Conservation (phyloP, 2,329 filamentous ascomycete genomes). For the Endothia cerciana region DNA sequence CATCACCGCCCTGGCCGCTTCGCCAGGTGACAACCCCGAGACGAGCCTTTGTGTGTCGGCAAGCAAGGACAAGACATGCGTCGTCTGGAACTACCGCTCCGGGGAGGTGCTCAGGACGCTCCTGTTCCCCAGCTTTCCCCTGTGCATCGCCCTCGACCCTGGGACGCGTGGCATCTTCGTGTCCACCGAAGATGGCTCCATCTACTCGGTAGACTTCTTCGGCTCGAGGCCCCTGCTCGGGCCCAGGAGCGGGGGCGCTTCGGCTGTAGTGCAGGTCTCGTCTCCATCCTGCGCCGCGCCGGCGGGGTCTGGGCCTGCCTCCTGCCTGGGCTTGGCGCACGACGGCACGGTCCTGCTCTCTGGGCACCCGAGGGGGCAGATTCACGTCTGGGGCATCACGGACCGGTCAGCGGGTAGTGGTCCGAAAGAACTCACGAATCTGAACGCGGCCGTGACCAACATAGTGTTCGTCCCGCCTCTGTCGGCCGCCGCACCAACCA, state of each 20-base stretch:
- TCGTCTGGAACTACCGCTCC: constrained; percentile 90
- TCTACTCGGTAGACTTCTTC: constrained; percentile 79
- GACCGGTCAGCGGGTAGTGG: constrained; percentile 59
- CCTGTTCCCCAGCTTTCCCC: constrained; percentile 73
- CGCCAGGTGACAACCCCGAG: constrained; percentile 68
- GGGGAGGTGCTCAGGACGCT: constrained; percentile 80
- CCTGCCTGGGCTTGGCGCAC: constrained; percentile 75
- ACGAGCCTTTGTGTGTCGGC: constrained; percentile 84
- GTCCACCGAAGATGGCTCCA: constrained; percentile 76
- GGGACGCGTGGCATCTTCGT: constrained; percentile 82
- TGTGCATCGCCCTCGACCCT: constrained; percentile 77
- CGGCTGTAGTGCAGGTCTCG: constrained; percentile 60
- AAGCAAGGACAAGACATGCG: constrained; percentile 83
- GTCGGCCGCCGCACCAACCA: constrained; percentile 42
- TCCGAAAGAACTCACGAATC: constrained; percentile 67
- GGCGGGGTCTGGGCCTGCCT: constrained; percentile 66
- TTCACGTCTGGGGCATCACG: constrained; percentile 80
- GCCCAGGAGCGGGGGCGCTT: constrained; percentile 54
- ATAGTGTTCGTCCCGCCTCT: constrained; percentile 71
- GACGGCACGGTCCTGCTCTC: constrained; percentile 81
- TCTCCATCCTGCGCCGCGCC: constrained; percentile 61
- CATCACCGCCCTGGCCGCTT: constrained; percentile 66
- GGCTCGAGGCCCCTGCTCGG: constrained; percentile 59
- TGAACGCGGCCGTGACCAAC: constrained; percentile 84
- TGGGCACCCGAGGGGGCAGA: constrained; percentile 78